Evolutionary conservation across 495 filamentous ascomycete genomes (phyloP).

Genomic region (Astrocystis sublimbata): DNA sequence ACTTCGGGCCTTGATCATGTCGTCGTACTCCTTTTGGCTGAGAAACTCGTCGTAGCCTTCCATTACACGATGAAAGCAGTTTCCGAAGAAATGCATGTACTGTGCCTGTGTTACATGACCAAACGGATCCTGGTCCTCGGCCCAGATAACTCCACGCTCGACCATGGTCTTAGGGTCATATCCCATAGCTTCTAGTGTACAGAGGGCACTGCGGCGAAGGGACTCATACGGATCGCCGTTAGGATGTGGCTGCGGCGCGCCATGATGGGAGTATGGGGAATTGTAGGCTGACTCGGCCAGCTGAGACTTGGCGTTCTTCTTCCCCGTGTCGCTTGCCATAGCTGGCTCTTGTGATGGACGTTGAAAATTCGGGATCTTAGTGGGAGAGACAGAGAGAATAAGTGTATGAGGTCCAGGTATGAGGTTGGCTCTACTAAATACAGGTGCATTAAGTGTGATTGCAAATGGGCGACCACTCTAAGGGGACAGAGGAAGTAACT

Average conservation of each 20-base stretch:
- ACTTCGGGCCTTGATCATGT: slow-evolving; percentile 29
- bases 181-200: slow-evolving; percentile 36
- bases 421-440: too few relatives aligned
- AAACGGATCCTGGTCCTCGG: slow-evolving; percentile 38
- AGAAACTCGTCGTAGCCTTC: slow-evolving; percentile 36
- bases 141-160: slow-evolving; percentile 36
- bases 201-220: slow-evolving; percentile 30
- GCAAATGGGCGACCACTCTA: too few relatives aligned
- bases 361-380: background rate
- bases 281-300: slow-evolving; percentile 30
- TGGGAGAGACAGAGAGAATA: background rate
- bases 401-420: background rate
- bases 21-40: slow-evolving; percentile 32
- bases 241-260: slow-evolving; percentile 32
- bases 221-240: slow-evolving; percentile 32
- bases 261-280: slow-evolving; percentile 32
- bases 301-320: background rate
- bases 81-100: slow-evolving; percentile 34
- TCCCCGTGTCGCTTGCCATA: background rate
- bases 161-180: slow-evolving; percentile 38
- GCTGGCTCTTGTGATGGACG: background rate
- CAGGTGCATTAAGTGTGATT: too few relatives aligned
- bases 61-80: slow-evolving; percentile 35
- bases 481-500: too few relatives aligned
- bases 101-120: slow-evolving; percentile 34